Conservation (phyloP, 1,284 basidiomycete genomes). For the Mycena sp. region DNA sequence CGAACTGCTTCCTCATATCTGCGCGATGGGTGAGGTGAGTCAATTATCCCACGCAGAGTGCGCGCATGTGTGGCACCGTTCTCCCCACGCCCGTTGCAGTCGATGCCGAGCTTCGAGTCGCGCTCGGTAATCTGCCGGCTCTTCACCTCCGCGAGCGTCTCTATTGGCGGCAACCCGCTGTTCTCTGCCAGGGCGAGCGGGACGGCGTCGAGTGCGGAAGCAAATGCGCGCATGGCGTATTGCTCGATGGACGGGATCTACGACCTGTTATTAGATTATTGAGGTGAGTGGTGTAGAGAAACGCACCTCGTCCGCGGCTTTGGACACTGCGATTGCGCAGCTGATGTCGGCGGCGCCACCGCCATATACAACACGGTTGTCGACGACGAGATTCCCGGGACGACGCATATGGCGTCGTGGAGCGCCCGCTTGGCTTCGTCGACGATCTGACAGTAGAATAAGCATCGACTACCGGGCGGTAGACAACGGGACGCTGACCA, state of each 20-base stretch:
- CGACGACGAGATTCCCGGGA: slow-evolving; percentile 91
- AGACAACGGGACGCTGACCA: slow-evolving; percentile 64
- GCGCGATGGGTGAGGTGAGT: slow-evolving; percentile 16
- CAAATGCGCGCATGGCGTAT: slow-evolving; percentile 99
- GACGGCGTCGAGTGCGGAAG: slow-evolving; percentile 92
- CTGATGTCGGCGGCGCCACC: slow-evolving; percentile 98
- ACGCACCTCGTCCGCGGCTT: slow-evolving; percentile 90
- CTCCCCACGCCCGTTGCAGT: slow-evolving; percentile 88
- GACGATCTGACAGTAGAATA: slow-evolving; percentile 75
- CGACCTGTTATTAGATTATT: slow-evolving; percentile 5
- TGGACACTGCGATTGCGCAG: slow-evolving; percentile 91
- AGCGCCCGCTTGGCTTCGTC: slow-evolving; percentile 98
- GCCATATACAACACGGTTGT: slow-evolving; percentile 98
- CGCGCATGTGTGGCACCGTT: slow-evolving; percentile 68
- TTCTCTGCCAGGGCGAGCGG: slow-evolving; percentile 98
- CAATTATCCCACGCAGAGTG: neutral
- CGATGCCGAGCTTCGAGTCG: slow-evolving; percentile 90
- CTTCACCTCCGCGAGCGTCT: slow-evolving; percentile 95
- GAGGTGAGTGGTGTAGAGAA: neutral
- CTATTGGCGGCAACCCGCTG: slow-evolving; percentile 95
- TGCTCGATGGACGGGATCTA: slow-evolving; percentile 97
- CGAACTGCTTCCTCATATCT: slow-evolving; percentile 99
- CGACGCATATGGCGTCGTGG: slow-evolving; percentile 97
- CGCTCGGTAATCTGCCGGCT: slow-evolving; percentile 91
- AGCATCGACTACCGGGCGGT: slow-evolving; percentile 3